Conservation (phyloP, 306 rosid species). For the Castanea mollissima region DNA sequence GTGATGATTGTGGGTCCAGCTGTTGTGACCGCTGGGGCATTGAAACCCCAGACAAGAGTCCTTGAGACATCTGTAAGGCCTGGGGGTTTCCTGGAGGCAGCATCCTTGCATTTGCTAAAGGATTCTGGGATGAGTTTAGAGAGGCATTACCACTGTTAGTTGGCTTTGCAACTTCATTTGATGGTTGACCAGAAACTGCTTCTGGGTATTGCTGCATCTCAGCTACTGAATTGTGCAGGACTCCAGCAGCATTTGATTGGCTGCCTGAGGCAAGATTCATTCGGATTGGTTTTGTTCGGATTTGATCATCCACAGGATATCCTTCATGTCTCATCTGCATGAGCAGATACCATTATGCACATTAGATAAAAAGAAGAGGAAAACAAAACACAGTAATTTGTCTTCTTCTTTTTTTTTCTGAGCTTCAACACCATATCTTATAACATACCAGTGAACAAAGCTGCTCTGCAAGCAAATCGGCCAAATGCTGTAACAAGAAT, state of each 20-base stretch:
- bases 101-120: conserved; percentile 67
- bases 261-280: conserved; percentile 41
- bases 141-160: conserved; percentile 44
- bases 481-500: conserved; percentile 69
- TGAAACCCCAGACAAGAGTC: conserved; percentile 67
- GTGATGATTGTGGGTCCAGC: conserved; percentile 63
- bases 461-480: conserved; percentile 81
- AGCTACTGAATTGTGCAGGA: conserved; percentile 44
- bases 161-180: conserved; percentile 67
- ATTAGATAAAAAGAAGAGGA: background rate
- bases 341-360: conserved; percentile 18
- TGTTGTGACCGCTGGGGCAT: conserved; percentile 69
- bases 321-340: conserved; percentile 77
- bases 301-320: conserved; percentile 46
- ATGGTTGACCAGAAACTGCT: conserved; percentile 49
- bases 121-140: conserved; percentile 65
- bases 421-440: background rate
- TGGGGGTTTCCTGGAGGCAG: conserved; percentile 85
- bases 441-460: conserved; percentile 66
- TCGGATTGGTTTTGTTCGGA: conserved; percentile 56
- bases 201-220: conserved; percentile 85
- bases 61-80: conserved; percentile 92
- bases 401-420: conserved; percentile 4
- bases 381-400: background rate
- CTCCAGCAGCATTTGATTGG: conserved; percentile 50